Conservation (phyloP, 1,284 basidiomycete genomes). For the Austroboletus novae-zelandiae region DNA sequence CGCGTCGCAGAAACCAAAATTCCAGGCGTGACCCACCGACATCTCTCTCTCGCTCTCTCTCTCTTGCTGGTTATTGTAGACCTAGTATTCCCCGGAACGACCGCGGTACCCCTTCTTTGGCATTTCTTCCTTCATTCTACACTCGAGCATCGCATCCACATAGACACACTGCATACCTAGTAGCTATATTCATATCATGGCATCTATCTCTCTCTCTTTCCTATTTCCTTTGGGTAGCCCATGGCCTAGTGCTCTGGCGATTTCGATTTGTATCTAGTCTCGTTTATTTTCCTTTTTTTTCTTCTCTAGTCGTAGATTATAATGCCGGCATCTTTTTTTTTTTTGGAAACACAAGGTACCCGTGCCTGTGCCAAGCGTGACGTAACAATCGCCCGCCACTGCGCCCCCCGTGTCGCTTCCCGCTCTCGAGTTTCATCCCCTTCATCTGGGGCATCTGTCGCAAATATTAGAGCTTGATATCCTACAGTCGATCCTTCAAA, state of each 20-base stretch:
- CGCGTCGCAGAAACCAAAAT: constrained; percentile 33
- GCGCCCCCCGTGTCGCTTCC: too few relatives aligned
- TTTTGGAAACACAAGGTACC: not conserved
- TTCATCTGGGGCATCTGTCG: too few relatives aligned
- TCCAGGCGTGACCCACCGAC: constrained; percentile 20
- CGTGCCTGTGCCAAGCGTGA: constrained; percentile 2
- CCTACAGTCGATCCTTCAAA: too few relatives aligned
- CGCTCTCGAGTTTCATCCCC: too few relatives aligned
- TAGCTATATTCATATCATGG: constrained; percentile 35
- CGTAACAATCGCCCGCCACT: not conserved
- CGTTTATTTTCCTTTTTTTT: not conserved
- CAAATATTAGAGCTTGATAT: too few relatives aligned
- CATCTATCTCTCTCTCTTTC: constrained; percentile 19
- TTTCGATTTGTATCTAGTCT: constrained; percentile 25
- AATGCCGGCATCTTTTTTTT: constrained; percentile 17
- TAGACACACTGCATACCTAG: constrained; percentile 36
- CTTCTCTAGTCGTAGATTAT: constrained; percentile 25
- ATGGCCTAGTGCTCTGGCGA: constrained; percentile 16
- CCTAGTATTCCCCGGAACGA: constrained; percentile 11
- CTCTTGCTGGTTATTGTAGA: constrained; percentile 21
- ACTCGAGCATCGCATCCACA: constrained; percentile 30
- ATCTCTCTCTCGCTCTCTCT: not conserved
- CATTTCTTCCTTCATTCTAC: constrained; percentile 22
- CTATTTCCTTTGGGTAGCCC: constrained; percentile 15
- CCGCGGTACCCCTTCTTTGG: constrained; percentile 10